A percentile compares a stretch with the other conserved stretches of the same genome.
These are phyloP conservation scores for Podospora pseudopauciseta DNA, from an alignment of 495 filamentous ascomycete genomes.

Conservation along the genomic window DNA sequence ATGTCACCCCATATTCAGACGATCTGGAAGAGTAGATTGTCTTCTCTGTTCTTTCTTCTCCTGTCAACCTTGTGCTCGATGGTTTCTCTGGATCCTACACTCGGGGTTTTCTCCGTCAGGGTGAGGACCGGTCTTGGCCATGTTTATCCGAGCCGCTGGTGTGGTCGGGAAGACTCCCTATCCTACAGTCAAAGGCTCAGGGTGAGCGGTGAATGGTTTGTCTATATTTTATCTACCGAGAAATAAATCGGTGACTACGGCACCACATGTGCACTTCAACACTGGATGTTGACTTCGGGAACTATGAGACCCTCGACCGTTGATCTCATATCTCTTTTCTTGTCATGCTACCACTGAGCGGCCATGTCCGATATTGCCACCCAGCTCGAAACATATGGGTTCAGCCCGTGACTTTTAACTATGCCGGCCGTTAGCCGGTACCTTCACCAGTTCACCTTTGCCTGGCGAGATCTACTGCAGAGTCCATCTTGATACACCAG, in stretches of 20 bases:
- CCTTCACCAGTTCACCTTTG: constrained; percentile 13
- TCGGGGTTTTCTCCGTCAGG: neutral
- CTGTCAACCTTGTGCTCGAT: neutral
- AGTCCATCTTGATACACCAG: constrained; percentile 35
- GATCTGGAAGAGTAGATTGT: constrained; percentile 19
- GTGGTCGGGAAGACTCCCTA: constrained; percentile 2
- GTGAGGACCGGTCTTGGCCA: constrained; percentile 8
- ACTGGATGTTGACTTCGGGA: neutral
- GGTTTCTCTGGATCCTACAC: neutral
- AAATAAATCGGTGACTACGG: neutral
- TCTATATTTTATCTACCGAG: neutral
- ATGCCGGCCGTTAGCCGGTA: constrained; percentile 22
- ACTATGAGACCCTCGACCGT: neutral
- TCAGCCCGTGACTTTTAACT: constrained; percentile 14
- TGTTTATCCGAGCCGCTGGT: constrained; percentile 20
- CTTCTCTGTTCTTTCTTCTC: constrained; percentile 1
- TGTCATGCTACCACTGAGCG: neutral
- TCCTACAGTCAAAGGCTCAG: neutral
- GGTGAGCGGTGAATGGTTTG: neutral
- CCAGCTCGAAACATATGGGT: constrained; percentile 19
- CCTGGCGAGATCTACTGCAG: constrained; percentile 26
- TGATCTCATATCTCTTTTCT: constrained; percentile 1
- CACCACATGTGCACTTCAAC: neutral
- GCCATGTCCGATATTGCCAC: constrained; percentile 7
- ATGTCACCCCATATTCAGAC: constrained; percentile 7